Evolutionary conservation across 805 yeast species (phyloP).

Genomic region (Metschnikowia shivogae): DNA sequence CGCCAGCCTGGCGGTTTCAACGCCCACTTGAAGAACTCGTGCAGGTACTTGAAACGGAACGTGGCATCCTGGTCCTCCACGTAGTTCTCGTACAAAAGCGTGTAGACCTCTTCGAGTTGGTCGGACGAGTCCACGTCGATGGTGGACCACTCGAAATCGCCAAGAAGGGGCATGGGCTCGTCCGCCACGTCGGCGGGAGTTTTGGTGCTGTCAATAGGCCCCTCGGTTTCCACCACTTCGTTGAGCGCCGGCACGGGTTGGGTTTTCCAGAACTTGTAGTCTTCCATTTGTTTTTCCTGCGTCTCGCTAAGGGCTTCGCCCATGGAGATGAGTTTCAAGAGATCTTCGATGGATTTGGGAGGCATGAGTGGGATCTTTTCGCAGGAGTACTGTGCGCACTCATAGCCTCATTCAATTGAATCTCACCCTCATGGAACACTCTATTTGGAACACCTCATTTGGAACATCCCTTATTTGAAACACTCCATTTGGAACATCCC

Average conservation of each 20-base stretch:
- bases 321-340: constrained; percentile 50
- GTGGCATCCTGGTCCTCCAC: constrained; percentile 93
- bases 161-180: constrained; percentile 64
- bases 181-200: constrained; percentile 69
- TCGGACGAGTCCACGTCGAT: constrained; percentile 53
- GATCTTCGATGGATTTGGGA: constrained; percentile 47
- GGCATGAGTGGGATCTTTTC: neutral
- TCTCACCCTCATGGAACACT: too few species aligned
- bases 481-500: too few species aligned
- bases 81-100: constrained; percentile 79
- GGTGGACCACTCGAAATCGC: constrained; percentile 86
- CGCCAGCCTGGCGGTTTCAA: constrained; percentile 91
- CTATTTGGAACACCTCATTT: too few species aligned
- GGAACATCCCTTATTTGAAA: too few species aligned
- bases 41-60: constrained; percentile 85
- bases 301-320: constrained; percentile 53
- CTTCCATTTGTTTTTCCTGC: constrained; percentile 62
- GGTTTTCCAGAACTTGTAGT: constrained; percentile 95
- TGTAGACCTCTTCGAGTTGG: constrained; percentile 73
- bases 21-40: constrained; percentile 87
- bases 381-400: too few species aligned
- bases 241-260: constrained; percentile 88
- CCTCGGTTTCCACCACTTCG: constrained; percentile 63
- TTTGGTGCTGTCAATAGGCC: constrained; percentile 71
- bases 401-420: too few species aligned